phyloP scores from a whole-genome alignment of 148 eudicot genomes.

The Cornus florida region DNA sequence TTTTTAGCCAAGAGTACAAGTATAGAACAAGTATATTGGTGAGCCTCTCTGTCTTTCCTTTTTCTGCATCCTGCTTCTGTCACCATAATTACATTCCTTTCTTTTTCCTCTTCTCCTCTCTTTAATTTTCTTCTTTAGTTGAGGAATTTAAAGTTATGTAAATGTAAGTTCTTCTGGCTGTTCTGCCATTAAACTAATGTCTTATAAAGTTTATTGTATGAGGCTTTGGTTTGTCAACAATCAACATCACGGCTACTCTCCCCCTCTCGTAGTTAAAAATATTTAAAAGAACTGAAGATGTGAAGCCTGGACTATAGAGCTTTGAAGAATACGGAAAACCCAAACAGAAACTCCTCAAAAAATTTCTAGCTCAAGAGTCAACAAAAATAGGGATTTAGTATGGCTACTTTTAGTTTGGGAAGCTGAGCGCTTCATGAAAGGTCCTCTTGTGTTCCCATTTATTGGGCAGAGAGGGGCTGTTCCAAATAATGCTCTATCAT shows the following conservation, averaged over 20 bases:
- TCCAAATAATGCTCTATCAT: not conserved
- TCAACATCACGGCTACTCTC: not conserved
- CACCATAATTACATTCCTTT: not conserved
- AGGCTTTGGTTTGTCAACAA: not conserved
- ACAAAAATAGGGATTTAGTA: no score
- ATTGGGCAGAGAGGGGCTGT: not conserved
- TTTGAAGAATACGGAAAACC: no score
- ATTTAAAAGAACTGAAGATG: not conserved
- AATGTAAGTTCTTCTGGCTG: not conserved
- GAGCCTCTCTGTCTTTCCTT: not conserved
- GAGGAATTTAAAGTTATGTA: not conserved
- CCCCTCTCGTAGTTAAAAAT: not conserved
- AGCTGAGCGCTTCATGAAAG: not conserved
- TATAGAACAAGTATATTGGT: not conserved
- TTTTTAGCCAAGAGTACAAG: not conserved
- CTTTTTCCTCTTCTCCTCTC: not conserved
- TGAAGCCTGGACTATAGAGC: not conserved
- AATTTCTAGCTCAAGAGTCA: not conserved
- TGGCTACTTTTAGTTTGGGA: no score
- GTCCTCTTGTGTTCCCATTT: not conserved
- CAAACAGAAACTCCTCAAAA: no score
- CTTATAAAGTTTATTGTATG: not conserved
- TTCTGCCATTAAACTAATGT: not conserved
- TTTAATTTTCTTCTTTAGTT: not conserved
- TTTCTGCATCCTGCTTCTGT: not conserved